Base-by-base conservation (phyloP, 2,329 filamentous ascomycete genomes). In the Botrytis medusae region DNA sequence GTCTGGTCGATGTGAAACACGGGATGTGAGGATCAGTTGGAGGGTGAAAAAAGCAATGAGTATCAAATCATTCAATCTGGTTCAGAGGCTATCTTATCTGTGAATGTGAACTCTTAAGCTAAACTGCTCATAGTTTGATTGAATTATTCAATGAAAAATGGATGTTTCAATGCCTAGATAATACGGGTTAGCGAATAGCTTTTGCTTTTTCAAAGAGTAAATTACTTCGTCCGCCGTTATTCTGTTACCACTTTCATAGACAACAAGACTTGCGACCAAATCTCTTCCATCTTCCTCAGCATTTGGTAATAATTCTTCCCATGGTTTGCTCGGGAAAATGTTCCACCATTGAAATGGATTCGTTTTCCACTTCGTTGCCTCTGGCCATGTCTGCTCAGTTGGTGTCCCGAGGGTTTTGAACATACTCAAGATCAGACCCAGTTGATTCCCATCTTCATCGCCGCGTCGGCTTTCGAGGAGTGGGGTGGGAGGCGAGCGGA, bases 401-500 rank as follows among this genome's bases (percentile, higher is more conserved):
- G 96, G 96, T 1, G 95, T 98, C 1, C 97, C 97, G 10, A 99
- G 82, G 0, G 92, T 97, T 82, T 93, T 91, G 83, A 99, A 98
- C 51, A 98, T 95, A 79, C 94, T 97, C 71, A 95, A 87, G 73
- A 99, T 95, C 69, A 99, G 85, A 0, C 93, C 93, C 57, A 99
- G 86, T 82, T 99, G 96, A 80, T 93, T 98, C 0, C 97, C 96
- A 69, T 98, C 87, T 78, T 97, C 93, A 74, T 88, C 85, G 0
- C 84, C 85, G 3, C 86, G 82, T 1, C 94, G 92, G 5, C 94
- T 93, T 80, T 96, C 92, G 78, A 99, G 98, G 0, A 98, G 85
- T 0, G 92, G 87, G n/a, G 74, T 84, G 62, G 84, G 89, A 77
- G 81, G 86, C 76, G 76, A 86, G 75, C 81, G 86, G 79, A 84